Conservation (phyloP, 257 asterid genomes). For the Verbascum thapsus region DNA sequence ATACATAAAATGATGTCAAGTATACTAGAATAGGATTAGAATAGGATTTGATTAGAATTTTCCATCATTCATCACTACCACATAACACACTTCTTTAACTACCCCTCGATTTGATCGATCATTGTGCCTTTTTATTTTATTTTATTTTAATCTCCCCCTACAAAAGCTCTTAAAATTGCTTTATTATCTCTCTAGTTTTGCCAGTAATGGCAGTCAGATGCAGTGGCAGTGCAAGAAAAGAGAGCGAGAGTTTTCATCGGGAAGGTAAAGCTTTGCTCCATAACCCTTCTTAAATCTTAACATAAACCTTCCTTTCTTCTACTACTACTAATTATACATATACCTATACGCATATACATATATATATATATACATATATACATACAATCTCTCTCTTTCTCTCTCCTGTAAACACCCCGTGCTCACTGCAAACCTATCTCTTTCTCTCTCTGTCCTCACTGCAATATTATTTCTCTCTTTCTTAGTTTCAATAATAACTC, state of each 20-base stretch:
- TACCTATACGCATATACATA: too few relatives aligned
- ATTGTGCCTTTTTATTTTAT: constrained; percentile 9
- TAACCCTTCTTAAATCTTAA: constrained; percentile 7
- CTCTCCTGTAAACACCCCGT: constrained; percentile 30
- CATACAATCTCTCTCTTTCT: neutral
- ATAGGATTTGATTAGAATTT: too few relatives aligned
- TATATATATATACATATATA: too few relatives aligned
- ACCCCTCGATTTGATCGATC: constrained; percentile 61
- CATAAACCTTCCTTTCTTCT: neutral
- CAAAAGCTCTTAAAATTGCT: neutral
- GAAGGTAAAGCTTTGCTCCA: constrained; percentile 68
- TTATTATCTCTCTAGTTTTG: constrained; percentile 40
- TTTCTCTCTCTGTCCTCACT: neutral
- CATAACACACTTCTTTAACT: too few relatives aligned
- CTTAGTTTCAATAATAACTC: neutral
- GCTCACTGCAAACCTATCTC: constrained; percentile 28
- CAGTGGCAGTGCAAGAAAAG: constrained; percentile 79
- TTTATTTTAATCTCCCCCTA: neutral
- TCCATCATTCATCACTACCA: too few relatives aligned
- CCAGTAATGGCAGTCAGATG: constrained; percentile 74
- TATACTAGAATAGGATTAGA: too few relatives aligned
- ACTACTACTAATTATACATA: too few relatives aligned
- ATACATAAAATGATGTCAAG: too few relatives aligned
- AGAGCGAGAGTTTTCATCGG: constrained; percentile 79
- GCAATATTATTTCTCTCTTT: constrained; percentile 17